Evolutionary conservation across 495 filamentous ascomycete genomes (phyloP).

Genomic region (Hypoxylon subgilvum): DNA sequence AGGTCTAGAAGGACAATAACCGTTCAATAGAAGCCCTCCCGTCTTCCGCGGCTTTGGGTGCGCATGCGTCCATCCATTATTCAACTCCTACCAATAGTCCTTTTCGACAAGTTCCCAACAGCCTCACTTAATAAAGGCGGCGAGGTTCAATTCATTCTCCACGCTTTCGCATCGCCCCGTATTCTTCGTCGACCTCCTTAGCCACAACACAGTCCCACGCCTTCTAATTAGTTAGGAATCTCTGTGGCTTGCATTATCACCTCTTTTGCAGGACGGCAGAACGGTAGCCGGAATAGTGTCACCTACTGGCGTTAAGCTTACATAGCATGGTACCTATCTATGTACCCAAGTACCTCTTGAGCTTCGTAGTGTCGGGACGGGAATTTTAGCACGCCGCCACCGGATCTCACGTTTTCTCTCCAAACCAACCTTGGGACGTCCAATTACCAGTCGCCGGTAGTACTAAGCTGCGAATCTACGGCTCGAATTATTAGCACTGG

Average conservation of each 20-base stretch:
- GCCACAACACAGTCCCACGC: slow-evolving; percentile 1
- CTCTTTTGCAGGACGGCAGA: slow-evolving; percentile 1
- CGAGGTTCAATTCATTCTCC: neutral
- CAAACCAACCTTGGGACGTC: neutral
- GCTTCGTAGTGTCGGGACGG: too few relatives aligned
- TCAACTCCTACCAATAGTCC: slow-evolving; percentile 7
- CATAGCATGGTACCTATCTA: too few relatives aligned
- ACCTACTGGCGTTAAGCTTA: neutral
- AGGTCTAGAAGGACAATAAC: slow-evolving; percentile 12
- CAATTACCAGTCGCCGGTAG: neutral
- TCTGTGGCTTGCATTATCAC: slow-evolving; percentile 26
- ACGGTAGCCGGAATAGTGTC: neutral
- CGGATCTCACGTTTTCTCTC: slow-evolving; percentile 7
- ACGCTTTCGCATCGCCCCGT: neutral
- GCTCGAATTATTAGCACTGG: slow-evolving; percentile 13
- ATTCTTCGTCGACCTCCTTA: neutral
- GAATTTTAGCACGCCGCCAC: slow-evolving; percentile 9
- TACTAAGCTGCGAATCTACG: neutral
- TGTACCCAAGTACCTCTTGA: too few relatives aligned
- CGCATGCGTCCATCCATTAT: slow-evolving; percentile 4
- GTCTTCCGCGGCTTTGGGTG: slow-evolving; percentile 13
- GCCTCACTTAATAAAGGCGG: neutral
- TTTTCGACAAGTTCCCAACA: slow-evolving; percentile 1
- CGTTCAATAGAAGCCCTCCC: slow-evolving; percentile 23
- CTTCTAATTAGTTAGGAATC: slow-evolving; percentile 17